phyloP scores from a whole-genome alignment of 768 basidiomycete species.

The Panellus pusillus region DNA sequence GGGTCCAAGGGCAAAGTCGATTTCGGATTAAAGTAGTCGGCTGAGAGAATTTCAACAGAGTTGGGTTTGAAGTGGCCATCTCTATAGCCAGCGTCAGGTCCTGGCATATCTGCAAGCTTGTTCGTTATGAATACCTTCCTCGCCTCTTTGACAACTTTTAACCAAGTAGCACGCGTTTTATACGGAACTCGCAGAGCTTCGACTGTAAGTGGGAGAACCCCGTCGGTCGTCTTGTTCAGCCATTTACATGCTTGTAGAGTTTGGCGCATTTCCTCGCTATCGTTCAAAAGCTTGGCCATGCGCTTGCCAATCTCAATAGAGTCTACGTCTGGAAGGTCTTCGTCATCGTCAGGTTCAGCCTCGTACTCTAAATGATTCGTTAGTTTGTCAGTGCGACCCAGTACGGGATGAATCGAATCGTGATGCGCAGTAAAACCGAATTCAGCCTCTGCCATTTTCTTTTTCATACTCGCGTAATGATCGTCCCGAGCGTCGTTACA shows the following conservation, averaged over 20 bases:
- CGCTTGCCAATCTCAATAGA: background rate
- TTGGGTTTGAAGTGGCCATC: background rate
- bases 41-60: background rate
- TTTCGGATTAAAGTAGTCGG: too few relatives aligned
- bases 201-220: background rate
- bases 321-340: slow-evolving; percentile 4
- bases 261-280: too few relatives aligned
- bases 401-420: slow-evolving; percentile 2
- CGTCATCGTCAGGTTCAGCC: background rate
- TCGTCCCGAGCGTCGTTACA: slow-evolving; percentile 32
- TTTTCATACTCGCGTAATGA: slow-evolving; percentile 20
- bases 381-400: slow-evolving; percentile 4
- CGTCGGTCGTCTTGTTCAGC: too few relatives aligned
- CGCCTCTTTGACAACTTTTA: background rate
- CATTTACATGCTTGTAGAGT: too few relatives aligned
- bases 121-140: background rate
- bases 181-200: background rate
- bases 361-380: background rate
- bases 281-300: too few relatives aligned
- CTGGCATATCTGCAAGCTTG: background rate
- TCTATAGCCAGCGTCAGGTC: too few relatives aligned
- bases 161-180: background rate
- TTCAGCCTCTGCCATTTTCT: background rate
- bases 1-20: too few relatives aligned
- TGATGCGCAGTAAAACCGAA: slow-evolving; percentile 6